These are phyloP conservation scores for Waltiozyma sp. DNA, from an alignment of 1,139 yeast species.

Conservation along the genomic window DNA sequence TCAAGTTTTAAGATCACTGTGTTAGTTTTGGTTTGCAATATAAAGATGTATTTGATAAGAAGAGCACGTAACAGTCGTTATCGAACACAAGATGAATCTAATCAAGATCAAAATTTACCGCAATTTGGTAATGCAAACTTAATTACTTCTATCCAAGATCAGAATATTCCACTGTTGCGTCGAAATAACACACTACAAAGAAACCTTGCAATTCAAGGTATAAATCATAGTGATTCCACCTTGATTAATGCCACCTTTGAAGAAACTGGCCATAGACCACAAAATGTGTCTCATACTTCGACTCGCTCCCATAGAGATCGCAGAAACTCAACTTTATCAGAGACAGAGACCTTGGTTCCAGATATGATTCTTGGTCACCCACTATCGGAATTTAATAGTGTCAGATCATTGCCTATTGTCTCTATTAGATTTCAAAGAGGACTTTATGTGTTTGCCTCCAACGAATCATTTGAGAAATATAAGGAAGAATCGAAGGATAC, in stretches of 20 bases:
- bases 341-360: constrained; percentile 11
- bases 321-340: constrained; percentile 1
- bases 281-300: no score
- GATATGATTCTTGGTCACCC: constrained; percentile 16
- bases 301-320: not conserved
- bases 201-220: no score
- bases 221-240: no score
- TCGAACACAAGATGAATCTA: not conserved
- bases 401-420: constrained; percentile 22
- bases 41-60: not conserved
- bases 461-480: constrained; percentile 18
- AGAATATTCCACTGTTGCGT: no score
- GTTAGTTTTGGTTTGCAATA: no score
- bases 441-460: constrained; percentile 22
- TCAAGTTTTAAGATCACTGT: no score
- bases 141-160: no score
- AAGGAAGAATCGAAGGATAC: constrained; percentile 18
- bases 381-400: constrained; percentile 13
- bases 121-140: not conserved
- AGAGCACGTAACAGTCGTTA: not conserved
- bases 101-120: not conserved
- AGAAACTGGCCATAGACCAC: no score
- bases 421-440: constrained; percentile 22
- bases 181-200: no score
- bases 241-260: no score